phyloP scores from a whole-genome alignment of 2,329 filamentous ascomycete species.

The Chaetomiaceae sp. region DNA sequence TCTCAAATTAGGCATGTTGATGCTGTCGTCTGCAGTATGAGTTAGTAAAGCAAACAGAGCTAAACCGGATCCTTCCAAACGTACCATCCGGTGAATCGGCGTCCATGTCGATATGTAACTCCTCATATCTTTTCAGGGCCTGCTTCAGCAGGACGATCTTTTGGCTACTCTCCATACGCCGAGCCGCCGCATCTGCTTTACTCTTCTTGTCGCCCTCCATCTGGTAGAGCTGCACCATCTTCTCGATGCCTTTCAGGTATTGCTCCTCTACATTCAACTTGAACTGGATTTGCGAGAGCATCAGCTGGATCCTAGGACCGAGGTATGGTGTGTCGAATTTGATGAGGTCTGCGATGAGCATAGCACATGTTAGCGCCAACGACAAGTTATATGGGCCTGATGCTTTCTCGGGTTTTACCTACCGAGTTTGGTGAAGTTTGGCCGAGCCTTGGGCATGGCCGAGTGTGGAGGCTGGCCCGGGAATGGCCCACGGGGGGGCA shows the following conservation, averaged over 20 bases:
- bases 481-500: constrained; percentile 78
- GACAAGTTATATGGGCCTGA: neutral
- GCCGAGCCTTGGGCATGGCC: constrained; percentile 66
- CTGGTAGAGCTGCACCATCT: constrained; percentile 96
- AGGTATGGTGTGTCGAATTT: constrained; percentile 97
- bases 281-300: constrained; percentile 98
- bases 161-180: constrained; percentile 90
- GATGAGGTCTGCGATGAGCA: constrained; percentile 69
- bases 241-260: constrained; percentile 97
- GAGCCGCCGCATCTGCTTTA: constrained; percentile 83
- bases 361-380: neutral
- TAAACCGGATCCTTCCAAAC: constrained; percentile 30
- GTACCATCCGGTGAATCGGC: constrained; percentile 76
- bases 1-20: constrained; percentile 89
- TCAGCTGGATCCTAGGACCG: constrained; percentile 95
- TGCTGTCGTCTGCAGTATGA: constrained; percentile 73
- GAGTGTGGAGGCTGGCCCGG: constrained; percentile 66
- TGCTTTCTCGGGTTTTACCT: constrained; percentile 32
- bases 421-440: constrained; percentile 97
- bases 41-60: constrained; percentile 7
- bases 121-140: constrained; percentile 93
- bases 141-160: constrained; percentile 96
- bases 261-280: constrained; percentile 98
- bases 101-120: constrained; percentile 92
- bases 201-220: constrained; percentile 98